Evolutionary conservation across 176 grass and related monocot genomes (phyloP).

Genomic region (Dactylis glomerata): DNA sequence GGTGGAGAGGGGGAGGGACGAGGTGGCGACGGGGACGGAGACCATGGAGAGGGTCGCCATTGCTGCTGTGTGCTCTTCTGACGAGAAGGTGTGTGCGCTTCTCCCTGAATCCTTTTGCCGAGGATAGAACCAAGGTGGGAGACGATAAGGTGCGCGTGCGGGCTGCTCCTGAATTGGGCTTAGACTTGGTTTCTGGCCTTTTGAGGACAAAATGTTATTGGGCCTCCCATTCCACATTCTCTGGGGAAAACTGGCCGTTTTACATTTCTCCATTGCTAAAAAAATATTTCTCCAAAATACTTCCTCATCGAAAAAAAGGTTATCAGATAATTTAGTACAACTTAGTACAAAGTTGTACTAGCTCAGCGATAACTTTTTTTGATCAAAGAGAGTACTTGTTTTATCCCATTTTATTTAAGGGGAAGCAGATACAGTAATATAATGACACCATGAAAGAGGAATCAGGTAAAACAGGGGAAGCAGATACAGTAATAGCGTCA

Average conservation of each 20-base stretch:
- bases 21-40: constrained; percentile 49
- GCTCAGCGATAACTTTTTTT: too few relatives aligned
- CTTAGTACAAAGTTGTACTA: too few relatives aligned
- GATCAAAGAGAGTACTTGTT: too few relatives aligned
- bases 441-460: background rate
- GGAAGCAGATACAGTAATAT: too few relatives aligned
- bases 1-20: constrained; percentile 41
- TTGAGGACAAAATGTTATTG: background rate
- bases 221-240: background rate
- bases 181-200: background rate
- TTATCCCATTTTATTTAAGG: too few relatives aligned
- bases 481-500: background rate
- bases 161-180: background rate
- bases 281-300: too few relatives aligned
- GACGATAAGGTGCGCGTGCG: constrained; percentile 27
- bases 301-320: too few relatives aligned
- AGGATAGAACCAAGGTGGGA: background rate
- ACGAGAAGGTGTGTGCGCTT: background rate
- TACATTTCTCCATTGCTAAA: too few relatives aligned
- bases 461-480: background rate
- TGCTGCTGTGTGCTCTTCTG: constrained; percentile 20
- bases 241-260: too few relatives aligned
- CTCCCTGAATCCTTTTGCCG: background rate
- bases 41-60: constrained; percentile 73
- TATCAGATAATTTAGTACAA: too few relatives aligned